Conservation (phyloP, 768 basidiomycete genomes). For the Termitomyces sp. region DNA sequence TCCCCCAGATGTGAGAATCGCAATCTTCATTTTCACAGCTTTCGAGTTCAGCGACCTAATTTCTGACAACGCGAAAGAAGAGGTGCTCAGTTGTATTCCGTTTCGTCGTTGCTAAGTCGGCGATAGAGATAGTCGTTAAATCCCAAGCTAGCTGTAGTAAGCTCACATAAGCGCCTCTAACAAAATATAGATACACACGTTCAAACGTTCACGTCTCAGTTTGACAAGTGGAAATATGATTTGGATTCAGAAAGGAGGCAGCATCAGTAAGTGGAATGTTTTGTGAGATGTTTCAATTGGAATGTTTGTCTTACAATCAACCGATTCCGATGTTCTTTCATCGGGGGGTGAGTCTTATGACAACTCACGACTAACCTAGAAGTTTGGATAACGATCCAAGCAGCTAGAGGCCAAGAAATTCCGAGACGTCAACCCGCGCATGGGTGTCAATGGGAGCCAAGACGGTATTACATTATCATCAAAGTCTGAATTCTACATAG, state of each 20-base stretch:
- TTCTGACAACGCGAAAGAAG: neutral
- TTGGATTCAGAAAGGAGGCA: neutral
- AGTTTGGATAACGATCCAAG: too few relatives aligned
- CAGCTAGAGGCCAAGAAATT: too few relatives aligned
- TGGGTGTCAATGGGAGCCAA: too few relatives aligned
- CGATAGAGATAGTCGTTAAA: neutral
- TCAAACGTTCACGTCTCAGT: neutral
- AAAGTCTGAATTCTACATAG: too few relatives aligned
- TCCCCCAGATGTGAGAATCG: slow-evolving; percentile 92
- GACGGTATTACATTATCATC: too few relatives aligned
- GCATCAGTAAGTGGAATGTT: neutral
- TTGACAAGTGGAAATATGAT: neutral
- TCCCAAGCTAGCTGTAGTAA: too few relatives aligned
- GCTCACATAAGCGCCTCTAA: neutral
- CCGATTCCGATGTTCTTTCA: neutral
- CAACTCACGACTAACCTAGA: neutral
- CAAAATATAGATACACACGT: neutral
- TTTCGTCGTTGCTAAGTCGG: neutral
- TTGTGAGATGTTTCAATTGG: neutral
- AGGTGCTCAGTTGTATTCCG: neutral
- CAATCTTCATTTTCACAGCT: slow-evolving; percentile 66
- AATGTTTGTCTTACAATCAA: neutral
- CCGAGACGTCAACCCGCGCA: too few relatives aligned
- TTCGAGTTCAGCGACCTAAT: neutral
- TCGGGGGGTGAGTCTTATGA: neutral